Evolutionary conservation across 108 stramenopile genomes (phyloP), one percentile per base, ranked within the genome.

Genomic region (Nitzschia sp.): DNA sequence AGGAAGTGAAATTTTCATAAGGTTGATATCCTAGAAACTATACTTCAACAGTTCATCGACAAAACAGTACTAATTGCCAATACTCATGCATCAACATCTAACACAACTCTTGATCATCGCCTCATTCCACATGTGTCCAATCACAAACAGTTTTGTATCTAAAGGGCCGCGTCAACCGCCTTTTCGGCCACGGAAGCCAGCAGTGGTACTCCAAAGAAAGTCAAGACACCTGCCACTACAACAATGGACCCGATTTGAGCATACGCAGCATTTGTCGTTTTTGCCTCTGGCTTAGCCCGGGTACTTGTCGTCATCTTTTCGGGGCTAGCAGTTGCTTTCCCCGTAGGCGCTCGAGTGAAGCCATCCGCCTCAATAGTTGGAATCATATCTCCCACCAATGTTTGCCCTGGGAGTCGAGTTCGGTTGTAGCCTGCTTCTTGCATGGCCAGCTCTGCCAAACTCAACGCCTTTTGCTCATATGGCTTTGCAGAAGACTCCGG

Each of bases 371-470:
- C 46, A 51, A 87, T 77, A 56, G 52, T 59, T 40, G 90, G 90
- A 54, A 91, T 88, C 83, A 91, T 83, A 37, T 84, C 81, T 7
- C 85, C 86, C 41, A 79, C 81, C 38, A 91, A 57, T 7, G 84
- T 83, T 58, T 91, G 90, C 38, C 90, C 90, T 58, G 72, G 73
- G 9, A 86, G 34, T 54, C 80, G 81, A 51, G 61, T 76, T 21
- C 79, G 62, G 37, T 79, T 72, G 57, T 86, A 84, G 44, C 89
- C 87, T 40, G 84, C 87, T 78, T 93, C 86, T 69, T 80, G 66
- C 86, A 88, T 89, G 15, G 86, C 85, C 44, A 90, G 63, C 51
- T 80, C 82, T 6, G 83, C 82, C 1, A 90, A 57, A n/a, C 84
- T 63, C n/a, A 79, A 24, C 20, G 54, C 57, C 19, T 42, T 63